Base-by-base conservation (phyloP, 345 rosid species). In the Excoecaria cochinchinensis region DNA sequence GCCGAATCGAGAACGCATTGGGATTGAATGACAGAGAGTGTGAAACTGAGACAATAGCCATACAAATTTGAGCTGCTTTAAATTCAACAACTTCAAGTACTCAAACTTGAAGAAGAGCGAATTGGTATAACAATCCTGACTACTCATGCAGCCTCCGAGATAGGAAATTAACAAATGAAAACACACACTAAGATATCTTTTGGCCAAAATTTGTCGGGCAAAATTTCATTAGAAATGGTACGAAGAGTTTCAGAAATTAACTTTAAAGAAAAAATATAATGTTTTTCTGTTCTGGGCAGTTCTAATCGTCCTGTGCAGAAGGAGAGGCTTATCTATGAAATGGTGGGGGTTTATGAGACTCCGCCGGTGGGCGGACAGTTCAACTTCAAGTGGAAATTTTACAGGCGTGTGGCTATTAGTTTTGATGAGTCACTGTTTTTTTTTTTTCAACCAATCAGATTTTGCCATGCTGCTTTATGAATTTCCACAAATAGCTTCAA, bases 101-200 rank as follows among this genome's bases (percentile, higher is more conserved):
- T 75, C 69, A 42, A 78, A 78, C 81, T 89, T 80, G 80, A 82
- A 78, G 80, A 72, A 80, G 71, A 75, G 60, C 78, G 68, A 71
- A 39, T 63, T 62, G 48, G 71, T 64, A 25, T 13, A 72, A 61
- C 72, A 46, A 71, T 82, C 80, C 72, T 79, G 79, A 46, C 78
- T 73, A 82, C 87, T 91, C 96, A 89, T 87, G 89, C 92, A 87
- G 91, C 71, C 84, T 76, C 79, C 76, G 31, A 69, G 59, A 78
- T 8, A 47, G 21, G 16, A 1, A 22, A 57, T 22, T 40, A 46
- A 55, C 22, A 57, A 31, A 11, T 31, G 31, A 31, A 31, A 31
- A 31, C 31, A 31, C 19, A 58, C 36, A 71, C 24, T 36, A 55
- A 7, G 4, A 38, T 24, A 14, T n/a, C 69, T 55, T 53, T 61